Evolutionary conservation across 805 yeast species (phyloP), one percentile per base, ranked within the genome.

Genomic region (Metschnikowia chrysomelidarum): DNA sequence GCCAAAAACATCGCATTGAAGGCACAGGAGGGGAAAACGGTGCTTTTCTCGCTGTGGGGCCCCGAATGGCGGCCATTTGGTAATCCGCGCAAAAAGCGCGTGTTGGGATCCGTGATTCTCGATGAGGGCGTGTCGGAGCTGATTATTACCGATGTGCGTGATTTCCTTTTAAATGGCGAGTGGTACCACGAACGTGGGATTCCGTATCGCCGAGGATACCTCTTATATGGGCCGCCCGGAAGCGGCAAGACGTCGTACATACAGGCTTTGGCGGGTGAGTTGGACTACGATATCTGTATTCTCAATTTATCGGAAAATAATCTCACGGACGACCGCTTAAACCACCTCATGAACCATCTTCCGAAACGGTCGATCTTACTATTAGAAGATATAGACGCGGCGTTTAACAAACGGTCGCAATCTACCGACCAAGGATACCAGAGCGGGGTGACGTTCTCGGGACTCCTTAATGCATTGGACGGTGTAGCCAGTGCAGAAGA

Each of bases 61-160:
- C 96, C 96, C 19, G 98, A 93, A 54, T 93, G 98, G 98, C 72
- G 98, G 53, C 95, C 95, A 4, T 93, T 93, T 67, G 98, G 98
- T 2, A 89, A 82, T 56, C 98, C 98, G 1, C 73, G 96, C 44
- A 82, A 80, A 50, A 91, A 91, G 62, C 71, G 98, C 49, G 62
- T 82, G 18, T 62, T 91, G 24, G 91, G 84, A 4, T 84, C 95
- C 6, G 98, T 93, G 11, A 80, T 93, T 17, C 65, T 93, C 34
- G 98, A 88, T 57, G 59, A 71, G 16, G 88, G 86, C 2, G 69
- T 93, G 32, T 79, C 79, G 41, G 85, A 82, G 39, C 48, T 56
- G 7, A 77, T 93, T 15, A 54, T 86, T 3, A 49, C 53, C 1
- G 98, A 93, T 54, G 88, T 93, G 3, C 60, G 69, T 33, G 96